These are phyloP conservation scores for Mucuna pruriens DNA, from an alignment of 306 rosid genomes.

Conservation along the genomic window DNA sequence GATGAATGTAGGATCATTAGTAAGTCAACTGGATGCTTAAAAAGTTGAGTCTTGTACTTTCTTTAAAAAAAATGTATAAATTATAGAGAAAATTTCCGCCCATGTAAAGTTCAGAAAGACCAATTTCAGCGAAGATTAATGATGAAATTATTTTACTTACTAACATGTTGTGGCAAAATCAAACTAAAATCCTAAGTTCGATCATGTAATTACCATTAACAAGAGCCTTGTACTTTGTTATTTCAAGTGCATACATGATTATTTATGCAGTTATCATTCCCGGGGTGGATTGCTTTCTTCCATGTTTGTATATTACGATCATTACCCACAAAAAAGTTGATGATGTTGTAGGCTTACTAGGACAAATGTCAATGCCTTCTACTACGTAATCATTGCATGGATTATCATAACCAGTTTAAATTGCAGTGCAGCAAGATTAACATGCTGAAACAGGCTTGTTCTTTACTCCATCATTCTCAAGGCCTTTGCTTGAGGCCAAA, in stretches of 20 bases:
- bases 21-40: no score
- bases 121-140: not conserved
- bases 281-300: not conserved
- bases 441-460: constrained; percentile 21
- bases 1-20: no score
- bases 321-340: not conserved
- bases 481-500: constrained; percentile 44
- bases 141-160: not conserved
- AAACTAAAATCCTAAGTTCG: not conserved
- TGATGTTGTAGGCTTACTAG: constrained; percentile 12
- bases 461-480: constrained; percentile 33
- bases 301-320: not conserved
- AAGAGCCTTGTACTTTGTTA: constrained; percentile 16
- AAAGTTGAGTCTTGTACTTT: no score
- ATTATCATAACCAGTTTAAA: constrained; percentile 16
- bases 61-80: not conserved
- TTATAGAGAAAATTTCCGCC: not conserved
- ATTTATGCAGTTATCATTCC: not conserved
- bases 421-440: not conserved
- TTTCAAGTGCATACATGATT: not conserved
- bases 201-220: not conserved
- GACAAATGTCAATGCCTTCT: not conserved
- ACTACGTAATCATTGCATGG: constrained; percentile 32
- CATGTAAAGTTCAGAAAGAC: not conserved
- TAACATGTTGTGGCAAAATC: not conserved